A percentile compares a stretch with the other conserved stretches of the same genome.
These are phyloP conservation scores for Cyberlindnera bimundalis DNA, from an alignment of 805 yeast genomes.

Conservation along the genomic window DNA sequence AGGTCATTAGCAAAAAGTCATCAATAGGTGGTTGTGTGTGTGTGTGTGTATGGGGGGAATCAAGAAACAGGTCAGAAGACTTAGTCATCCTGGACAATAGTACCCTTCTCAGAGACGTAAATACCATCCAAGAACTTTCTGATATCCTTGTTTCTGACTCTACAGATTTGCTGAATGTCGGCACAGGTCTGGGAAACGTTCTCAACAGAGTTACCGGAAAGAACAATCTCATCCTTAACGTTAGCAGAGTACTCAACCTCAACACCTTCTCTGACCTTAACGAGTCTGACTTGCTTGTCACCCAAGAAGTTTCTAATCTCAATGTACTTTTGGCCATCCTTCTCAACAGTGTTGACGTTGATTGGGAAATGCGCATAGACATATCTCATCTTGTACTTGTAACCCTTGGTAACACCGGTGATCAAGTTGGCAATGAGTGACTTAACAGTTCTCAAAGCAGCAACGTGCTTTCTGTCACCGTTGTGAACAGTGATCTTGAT, in stretches of 20 bases:
- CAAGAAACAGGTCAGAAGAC: constrained; percentile 1
- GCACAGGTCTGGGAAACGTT: constrained; percentile 98
- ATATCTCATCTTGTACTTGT: constrained; percentile 99
- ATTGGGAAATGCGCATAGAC: constrained; percentile 99
- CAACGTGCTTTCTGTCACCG: constrained; percentile 99
- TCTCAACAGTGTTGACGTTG: constrained; percentile 87
- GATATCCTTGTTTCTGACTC: constrained; percentile 99
- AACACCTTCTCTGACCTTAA: constrained; percentile 87
- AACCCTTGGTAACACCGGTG: constrained; percentile 99
- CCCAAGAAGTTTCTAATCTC: constrained; percentile 99
- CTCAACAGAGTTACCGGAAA: constrained; percentile 94
- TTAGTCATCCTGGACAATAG: constrained; percentile 64
- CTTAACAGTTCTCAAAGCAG: constrained; percentile 97
- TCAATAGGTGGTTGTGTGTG: no score
- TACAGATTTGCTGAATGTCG: constrained; percentile 95
- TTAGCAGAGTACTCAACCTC: constrained; percentile 71
- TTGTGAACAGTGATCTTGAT: constrained; percentile 92
- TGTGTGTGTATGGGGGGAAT: no score
- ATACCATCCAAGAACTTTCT: constrained; percentile 99
- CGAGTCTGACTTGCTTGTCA: constrained; percentile 93
- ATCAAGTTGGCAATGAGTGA: constrained; percentile 90
- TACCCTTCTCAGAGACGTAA: constrained; percentile 95
- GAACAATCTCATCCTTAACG: constrained; percentile 92
- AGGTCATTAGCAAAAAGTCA: constrained; percentile 1
- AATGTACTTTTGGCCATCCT: constrained; percentile 68